Conservation (phyloP, 108 stramenopile genomes). For the Pseudonitzschia multiseries region DNA sequence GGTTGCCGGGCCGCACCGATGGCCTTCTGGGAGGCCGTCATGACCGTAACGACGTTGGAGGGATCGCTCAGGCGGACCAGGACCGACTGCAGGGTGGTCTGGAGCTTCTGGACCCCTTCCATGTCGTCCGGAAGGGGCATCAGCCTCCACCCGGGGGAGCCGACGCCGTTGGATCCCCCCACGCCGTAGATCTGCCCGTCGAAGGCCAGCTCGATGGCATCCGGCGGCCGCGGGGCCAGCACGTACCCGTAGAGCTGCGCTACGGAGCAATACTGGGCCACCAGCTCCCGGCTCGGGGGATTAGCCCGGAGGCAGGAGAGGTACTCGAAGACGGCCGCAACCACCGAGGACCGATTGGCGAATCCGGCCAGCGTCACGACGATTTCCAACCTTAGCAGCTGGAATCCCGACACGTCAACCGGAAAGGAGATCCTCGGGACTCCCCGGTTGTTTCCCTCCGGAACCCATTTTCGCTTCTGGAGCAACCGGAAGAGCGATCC, state of each 20-base stretch:
- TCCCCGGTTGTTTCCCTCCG: slow-evolving; percentile 48
- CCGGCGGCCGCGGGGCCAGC: slow-evolving; percentile 66
- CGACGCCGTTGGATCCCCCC: slow-evolving; percentile 51
- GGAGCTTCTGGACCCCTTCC: slow-evolving; percentile 33
- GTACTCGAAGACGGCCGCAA: slow-evolving; percentile 66
- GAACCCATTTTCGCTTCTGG: slow-evolving; percentile 61
- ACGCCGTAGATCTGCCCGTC: slow-evolving; percentile 70
- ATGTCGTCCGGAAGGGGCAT: slow-evolving; percentile 55
- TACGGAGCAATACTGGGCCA: slow-evolving; percentile 58
- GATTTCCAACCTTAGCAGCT: slow-evolving; percentile 67
- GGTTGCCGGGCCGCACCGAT: slow-evolving; percentile 25
- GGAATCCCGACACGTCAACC: slow-evolving; percentile 74
- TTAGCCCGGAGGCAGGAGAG: slow-evolving; percentile 36
- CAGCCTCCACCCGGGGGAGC: slow-evolving; percentile 53
- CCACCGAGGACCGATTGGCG: slow-evolving; percentile 65
- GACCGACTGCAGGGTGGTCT: slow-evolving; percentile 40
- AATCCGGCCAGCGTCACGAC: slow-evolving; percentile 67
- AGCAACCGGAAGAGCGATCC: slow-evolving; percentile 67
- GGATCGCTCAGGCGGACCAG: slow-evolving; percentile 56
- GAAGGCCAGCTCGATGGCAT: slow-evolving; percentile 76
- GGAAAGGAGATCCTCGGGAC: slow-evolving; percentile 72
- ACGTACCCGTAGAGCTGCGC: slow-evolving; percentile 69
- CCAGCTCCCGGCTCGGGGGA: slow-evolving; percentile 42
- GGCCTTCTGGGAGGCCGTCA: slow-evolving; percentile 56
- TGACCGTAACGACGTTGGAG: slow-evolving; percentile 52